phyloP scores from a whole-genome alignment of 345 rosid genomes.

The Excoecaria cochinchinensis region DNA sequence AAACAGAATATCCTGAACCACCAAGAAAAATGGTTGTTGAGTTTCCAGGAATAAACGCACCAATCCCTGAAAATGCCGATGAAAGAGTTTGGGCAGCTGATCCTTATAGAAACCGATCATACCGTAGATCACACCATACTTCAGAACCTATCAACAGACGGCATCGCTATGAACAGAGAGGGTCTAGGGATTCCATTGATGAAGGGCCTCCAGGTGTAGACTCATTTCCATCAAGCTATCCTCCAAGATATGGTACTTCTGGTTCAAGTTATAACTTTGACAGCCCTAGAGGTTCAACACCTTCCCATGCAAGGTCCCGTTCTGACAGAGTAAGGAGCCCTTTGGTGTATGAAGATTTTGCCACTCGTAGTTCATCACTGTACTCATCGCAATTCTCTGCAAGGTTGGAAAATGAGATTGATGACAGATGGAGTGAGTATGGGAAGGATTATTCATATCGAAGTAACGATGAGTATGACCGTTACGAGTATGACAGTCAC shows the following conservation, averaged over 20 bases:
- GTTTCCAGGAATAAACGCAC: constrained; percentile 88
- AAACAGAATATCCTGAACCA: constrained; percentile 34
- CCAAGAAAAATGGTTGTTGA: constrained; percentile 51
- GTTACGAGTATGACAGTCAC: constrained; percentile 28
- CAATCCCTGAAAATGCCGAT: constrained; percentile 76
- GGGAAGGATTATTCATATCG: constrained; percentile 18
- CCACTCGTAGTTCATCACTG: constrained; percentile 20
- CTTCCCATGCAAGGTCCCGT: constrained; percentile 32
- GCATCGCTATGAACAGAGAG: constrained; percentile 40
- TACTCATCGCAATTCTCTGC: constrained; percentile 19
- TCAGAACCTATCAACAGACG: constrained; percentile 40
- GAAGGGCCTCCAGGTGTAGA: constrained; percentile 62
- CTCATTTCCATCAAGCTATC: constrained; percentile 48
- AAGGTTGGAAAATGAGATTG: constrained; percentile 26
- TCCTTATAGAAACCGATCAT: constrained; percentile 33
- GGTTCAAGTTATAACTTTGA: constrained; percentile 27
- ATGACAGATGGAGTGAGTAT: constrained; percentile 23
- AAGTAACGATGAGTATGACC: constrained; percentile 27
- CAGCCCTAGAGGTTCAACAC: constrained; percentile 35
- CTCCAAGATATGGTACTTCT: constrained; percentile 55
- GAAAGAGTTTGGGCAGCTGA: constrained; percentile 60
- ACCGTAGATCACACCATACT: constrained; percentile 30
- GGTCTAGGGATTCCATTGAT: constrained; percentile 40
- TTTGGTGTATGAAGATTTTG: constrained; percentile 31
- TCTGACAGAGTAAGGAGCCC: constrained; percentile 50